These are phyloP conservation scores for Halenospora varia DNA, from an alignment of 495 filamentous ascomycete genomes.

Conservation along the genomic window DNA sequence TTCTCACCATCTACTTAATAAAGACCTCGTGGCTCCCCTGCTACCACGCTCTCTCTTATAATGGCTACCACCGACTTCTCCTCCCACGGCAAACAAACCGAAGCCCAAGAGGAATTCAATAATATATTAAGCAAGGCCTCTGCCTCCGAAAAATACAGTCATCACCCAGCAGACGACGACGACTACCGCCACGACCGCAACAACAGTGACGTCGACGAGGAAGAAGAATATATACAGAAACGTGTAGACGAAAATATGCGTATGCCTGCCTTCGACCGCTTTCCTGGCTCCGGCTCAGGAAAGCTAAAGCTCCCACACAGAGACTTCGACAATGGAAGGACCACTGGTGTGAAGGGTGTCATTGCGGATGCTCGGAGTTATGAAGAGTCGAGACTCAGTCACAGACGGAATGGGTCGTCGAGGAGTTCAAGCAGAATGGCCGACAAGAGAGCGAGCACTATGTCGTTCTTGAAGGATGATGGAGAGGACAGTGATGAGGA, in stretches of 20 bases:
- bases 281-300: conserved; percentile 26
- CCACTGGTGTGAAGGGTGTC: conserved; percentile 95
- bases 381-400: conserved; percentile 56
- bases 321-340: conserved; percentile 66
- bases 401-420: conserved; percentile 5
- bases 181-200: conserved; percentile 34
- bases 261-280: conserved; percentile 46
- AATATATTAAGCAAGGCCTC: conserved; percentile 54
- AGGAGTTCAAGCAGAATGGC: conserved; percentile 6
- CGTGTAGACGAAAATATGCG: conserved; percentile 57
- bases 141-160: conserved; percentile 5
- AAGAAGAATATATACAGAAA: conserved; percentile 51
- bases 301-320: conserved; percentile 53
- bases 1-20: neutral
- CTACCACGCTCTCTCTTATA: conserved; percentile 28
- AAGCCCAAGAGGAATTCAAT: conserved; percentile 86
- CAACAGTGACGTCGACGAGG: conserved; percentile 50
- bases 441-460: conserved; percentile 17
- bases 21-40: conserved; percentile 14
- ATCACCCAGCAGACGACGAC: conserved; percentile 59
- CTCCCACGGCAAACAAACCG: conserved; percentile 16
- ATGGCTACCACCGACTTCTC: conserved; percentile 20
- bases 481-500: conserved; percentile 58
- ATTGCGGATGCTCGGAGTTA: conserved; percentile 93
- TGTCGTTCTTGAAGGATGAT: conserved; percentile 21